Conservation (phyloP, 768 basidiomycete species). For the Tricholoma sp. region DNA sequence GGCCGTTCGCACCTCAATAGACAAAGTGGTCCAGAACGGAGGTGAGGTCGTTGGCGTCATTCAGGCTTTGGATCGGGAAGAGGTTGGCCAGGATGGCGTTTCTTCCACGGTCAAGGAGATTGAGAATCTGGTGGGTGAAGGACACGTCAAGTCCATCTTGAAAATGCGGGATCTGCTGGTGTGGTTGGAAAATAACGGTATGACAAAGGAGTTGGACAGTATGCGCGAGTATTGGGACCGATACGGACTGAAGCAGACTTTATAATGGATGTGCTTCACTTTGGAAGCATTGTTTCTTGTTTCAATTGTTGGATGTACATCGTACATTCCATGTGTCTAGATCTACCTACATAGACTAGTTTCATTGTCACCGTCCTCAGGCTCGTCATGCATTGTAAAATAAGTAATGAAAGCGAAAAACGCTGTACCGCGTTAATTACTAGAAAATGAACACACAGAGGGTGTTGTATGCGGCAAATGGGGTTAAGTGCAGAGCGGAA, state of each 20-base stretch:
- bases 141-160: slow-evolving; percentile 72
- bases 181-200: slow-evolving; percentile 73
- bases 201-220: slow-evolving; percentile 52
- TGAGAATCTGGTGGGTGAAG: slow-evolving; percentile 65
- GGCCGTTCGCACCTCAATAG: slow-evolving; percentile 81
- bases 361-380: background rate
- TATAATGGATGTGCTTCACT: too few relatives aligned
- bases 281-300: too few relatives aligned
- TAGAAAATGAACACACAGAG: too few relatives aligned
- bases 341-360: background rate
- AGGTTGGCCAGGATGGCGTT: slow-evolving; percentile 65
- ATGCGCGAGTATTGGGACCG: slow-evolving; percentile 77
- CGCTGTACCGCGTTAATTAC: background rate
- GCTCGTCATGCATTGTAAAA: too few relatives aligned
- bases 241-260: slow-evolving; percentile 54
- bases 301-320: too few relatives aligned
- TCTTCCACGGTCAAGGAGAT: slow-evolving; percentile 82
- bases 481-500: background rate
- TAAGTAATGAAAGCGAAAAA: background rate
- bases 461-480: too few relatives aligned
- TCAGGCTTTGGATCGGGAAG: slow-evolving; percentile 82
- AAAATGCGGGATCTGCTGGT: slow-evolving; percentile 80
- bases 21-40: slow-evolving; percentile 59
- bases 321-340: background rate
- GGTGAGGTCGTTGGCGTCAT: slow-evolving; percentile 88